Base-by-base conservation (phyloP, 1,284 basidiomycete genomes). In the Volvariella surrecta region DNA sequence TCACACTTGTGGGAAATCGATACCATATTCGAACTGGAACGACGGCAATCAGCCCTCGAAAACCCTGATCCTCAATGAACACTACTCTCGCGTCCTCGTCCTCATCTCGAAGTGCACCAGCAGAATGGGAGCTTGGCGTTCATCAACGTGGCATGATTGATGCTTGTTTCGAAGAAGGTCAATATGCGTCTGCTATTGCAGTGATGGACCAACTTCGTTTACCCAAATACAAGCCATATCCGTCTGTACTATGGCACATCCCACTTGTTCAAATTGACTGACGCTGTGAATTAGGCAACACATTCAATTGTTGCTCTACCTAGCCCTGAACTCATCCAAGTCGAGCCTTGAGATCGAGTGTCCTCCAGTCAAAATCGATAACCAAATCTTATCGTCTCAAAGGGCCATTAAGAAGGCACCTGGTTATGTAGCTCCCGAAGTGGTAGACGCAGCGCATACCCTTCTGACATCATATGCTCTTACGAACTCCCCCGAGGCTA, bases 81-180 rank as follows among this genome's bases (percentile, higher is more conserved):
- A n/a, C n/a, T 8, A 15, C 34, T 4, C 15, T 35, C 34, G 13
- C 34, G n/a, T 15, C 18, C 16, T 15, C 43, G 30, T 43, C 30
- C 30, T 28, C 19, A 15, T 31, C n/a, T 22, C 17, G 22, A 28
- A 28, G 16, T 30, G 3, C 28, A 11, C 37, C 3, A 16, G n/a
- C 22, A 19, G 73, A 77, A 52, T 62, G 62, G 22, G 77, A 79
- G 42, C 72, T 84, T 68, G 68, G 66, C 34, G 59, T 59, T 13
- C 60, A 74, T 52, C 76, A 82, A 52, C 68, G 70, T 20, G 70
- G 68, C 30, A 59, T 84, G 9, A 76, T 84, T 11, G 81, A 86
- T 54, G 74, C 68, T 37, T 79, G 76, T 47, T 74, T 87, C 31
- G 83, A 87, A 50, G 83, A 87, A 55, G 76, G 76, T 15, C 80